Conservation (phyloP, 805 yeast species). For the Diddensiella santjacobensis region DNA sequence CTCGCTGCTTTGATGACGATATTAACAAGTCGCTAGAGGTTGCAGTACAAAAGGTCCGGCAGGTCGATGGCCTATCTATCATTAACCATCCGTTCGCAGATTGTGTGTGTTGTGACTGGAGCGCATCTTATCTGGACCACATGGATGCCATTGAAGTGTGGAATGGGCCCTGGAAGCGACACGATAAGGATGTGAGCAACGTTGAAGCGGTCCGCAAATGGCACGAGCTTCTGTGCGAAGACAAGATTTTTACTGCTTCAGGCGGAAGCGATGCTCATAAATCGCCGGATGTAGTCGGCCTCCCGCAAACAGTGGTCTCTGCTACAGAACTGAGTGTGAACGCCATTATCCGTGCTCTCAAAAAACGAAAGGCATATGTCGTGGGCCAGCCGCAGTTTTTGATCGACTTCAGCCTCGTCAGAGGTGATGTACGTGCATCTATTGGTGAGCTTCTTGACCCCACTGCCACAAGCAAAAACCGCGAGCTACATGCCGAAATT, state of each 20-base stretch:
- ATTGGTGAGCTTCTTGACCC: constrained; percentile 1
- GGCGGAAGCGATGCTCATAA: constrained; percentile 17
- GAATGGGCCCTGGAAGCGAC: constrained; percentile 18
- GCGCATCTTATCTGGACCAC: not conserved
- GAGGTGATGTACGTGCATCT: not conserved
- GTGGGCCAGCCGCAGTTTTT: constrained; percentile 1
- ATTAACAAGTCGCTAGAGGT: not conserved
- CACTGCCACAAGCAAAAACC: not conserved
- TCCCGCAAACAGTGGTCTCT: constrained; percentile 9
- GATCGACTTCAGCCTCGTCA: constrained; percentile 2
- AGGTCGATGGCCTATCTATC: constrained; percentile 11
- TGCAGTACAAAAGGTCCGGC: constrained; percentile 9
- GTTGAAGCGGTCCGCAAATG: constrained; percentile 11
- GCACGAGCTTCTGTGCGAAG: constrained; percentile 11
- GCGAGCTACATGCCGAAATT: not conserved
- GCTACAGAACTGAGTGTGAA: constrained; percentile 8
- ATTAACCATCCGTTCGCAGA: constrained; percentile 16
- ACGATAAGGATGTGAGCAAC: constrained; percentile 10
- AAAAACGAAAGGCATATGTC: constrained; percentile 7
- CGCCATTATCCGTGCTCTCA: constrained; percentile 8
- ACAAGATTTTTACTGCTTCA: constrained; percentile 7
- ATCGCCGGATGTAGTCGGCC: constrained; percentile 11
- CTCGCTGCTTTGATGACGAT: constrained; percentile 6
- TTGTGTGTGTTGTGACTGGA: constrained; percentile 14
- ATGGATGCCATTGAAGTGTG: constrained; percentile 18